phyloP scores from a whole-genome alignment of 768 basidiomycete species.

The Leccinum truebloodii region DNA sequence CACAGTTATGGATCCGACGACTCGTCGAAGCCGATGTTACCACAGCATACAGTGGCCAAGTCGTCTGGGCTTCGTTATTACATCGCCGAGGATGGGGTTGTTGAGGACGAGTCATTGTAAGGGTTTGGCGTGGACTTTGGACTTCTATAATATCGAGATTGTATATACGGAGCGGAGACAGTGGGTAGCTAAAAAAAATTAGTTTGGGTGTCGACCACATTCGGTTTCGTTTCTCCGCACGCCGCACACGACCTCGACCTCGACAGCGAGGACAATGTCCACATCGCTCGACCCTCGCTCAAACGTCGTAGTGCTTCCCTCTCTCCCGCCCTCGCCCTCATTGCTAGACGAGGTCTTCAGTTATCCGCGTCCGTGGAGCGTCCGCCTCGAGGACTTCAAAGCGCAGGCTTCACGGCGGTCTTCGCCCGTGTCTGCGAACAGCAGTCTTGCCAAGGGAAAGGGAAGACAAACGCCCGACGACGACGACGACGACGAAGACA shows the following conservation, averaged over 20 bases:
- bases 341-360: constrained; percentile 48
- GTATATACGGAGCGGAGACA: neutral
- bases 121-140: no score
- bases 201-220: neutral
- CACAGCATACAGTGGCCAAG: constrained; percentile 40
- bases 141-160: no score
- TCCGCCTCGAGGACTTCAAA: constrained; percentile 29
- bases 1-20: constrained; percentile 58
- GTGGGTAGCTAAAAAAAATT: no score
- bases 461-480: constrained; percentile 30
- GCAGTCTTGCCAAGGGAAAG: constrained; percentile 28
- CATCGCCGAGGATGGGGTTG: constrained; percentile 29
- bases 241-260: constrained; percentile 11
- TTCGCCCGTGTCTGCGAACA: constrained; percentile 9
- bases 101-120: neutral
- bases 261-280: constrained; percentile 20
- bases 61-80: constrained; percentile 59
- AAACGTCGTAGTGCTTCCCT: constrained; percentile 23
- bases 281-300: constrained; percentile 16
- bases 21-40: constrained; percentile 53
- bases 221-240: neutral
- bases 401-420: constrained; percentile 21
- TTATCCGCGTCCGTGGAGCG: constrained; percentile 35
- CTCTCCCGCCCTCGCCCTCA: constrained; percentile 40
- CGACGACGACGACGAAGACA: constrained; percentile 23